Evolutionary conservation across 495 filamentous ascomycete genomes (phyloP), one percentile per base, ranked within the genome.

Genomic region (Aspergillus bertholletiae): DNA sequence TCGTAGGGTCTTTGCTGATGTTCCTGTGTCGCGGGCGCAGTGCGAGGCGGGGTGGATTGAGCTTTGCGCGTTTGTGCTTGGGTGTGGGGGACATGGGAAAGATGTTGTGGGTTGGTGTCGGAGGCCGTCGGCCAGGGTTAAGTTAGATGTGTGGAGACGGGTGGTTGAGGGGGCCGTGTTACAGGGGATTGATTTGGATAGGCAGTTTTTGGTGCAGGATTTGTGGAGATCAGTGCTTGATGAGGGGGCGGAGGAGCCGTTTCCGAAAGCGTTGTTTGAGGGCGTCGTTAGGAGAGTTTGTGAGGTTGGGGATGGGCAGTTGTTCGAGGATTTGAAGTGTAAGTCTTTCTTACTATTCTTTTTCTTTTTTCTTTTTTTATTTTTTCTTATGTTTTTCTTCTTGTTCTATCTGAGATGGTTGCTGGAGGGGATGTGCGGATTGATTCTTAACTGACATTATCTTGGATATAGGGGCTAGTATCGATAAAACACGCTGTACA

Each of bases 171-270:
- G 72, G 5, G 70, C 75, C 4, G 64, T 74, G 20, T 54, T 81
- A 35, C 74, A 77, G 55, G 67, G 63, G 13, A 70, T 74, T 49
- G 70, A 79, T 55, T 56, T 79, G 34, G 69, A 66, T 52, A 70
- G 68, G 27, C 74, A 79, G 56, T 80, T 83, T 50, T 63, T 77
- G 7, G 69, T 76, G 18, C 52, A 61, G 8, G 79, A 83, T 65
- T 49, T 78, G 30, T 74, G 74, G 62, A 72, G 70, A 47, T 74
- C 79, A 12, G 66, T 79, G 20, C 60, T 78, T 49, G 75, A 79
- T 56, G 77, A 75, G 37, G 72, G 74, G 17, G 68, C 61, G 18
- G 61, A 63, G 27, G 66, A 62, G 32, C 65, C 63, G 22, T 78
- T 74, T 55, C 75, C 78, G 5, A 53, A 60, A 15, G 59, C 57